Base-by-base conservation (phyloP, 2,329 filamentous ascomycete species). In the Beauveria sp. region DNA sequence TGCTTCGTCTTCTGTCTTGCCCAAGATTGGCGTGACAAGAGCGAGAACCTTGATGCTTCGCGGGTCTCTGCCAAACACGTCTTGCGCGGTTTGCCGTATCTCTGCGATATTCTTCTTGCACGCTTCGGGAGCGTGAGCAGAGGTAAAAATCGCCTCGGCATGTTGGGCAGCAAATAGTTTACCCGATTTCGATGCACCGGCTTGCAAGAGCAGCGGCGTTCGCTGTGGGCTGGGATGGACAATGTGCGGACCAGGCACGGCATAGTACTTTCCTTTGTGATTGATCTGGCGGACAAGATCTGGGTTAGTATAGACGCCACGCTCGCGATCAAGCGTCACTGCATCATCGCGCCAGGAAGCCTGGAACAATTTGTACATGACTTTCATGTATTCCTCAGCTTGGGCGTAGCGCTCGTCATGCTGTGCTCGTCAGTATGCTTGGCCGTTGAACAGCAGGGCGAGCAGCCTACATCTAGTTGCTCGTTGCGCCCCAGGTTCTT, bases 101-200 rank as follows among this genome's bases (percentile, higher is more conserved):
- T 85, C 82, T 0, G 79, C 77, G 10, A 88, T 79, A 46, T 78
- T 83, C 65, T 79, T 81, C 2, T 79, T 78, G 2, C 86, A 79
- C 0, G 82, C 77, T 0, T 75, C 71, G 0, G 86, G 82, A 8
- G 77, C 79, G 66, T 86, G 84, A 0, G 81, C 82, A 0, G 79
- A 82, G 0, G 87, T 78, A 63, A 88, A 87, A 46, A 88, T 84
- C 1, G 80, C 84, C 66, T 89, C 86, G 0, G 86, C 86, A 65
- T 88, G 83, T 59, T 83, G 81, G 0, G 84, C 82, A 0, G 84
- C 83, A 64, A 89, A 88, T 0, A 72, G 70, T 64, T 84, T 85
- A 1, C 84, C 85, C 0, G 83, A 77, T 58, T 78, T 82, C 0
- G 82, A 86, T 0, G 85, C 85, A 0, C 86, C 86, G 0, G 86